phyloP scores from a whole-genome alignment of 2,329 filamentous ascomycete species.

The Fusarium illudens region DNA sequence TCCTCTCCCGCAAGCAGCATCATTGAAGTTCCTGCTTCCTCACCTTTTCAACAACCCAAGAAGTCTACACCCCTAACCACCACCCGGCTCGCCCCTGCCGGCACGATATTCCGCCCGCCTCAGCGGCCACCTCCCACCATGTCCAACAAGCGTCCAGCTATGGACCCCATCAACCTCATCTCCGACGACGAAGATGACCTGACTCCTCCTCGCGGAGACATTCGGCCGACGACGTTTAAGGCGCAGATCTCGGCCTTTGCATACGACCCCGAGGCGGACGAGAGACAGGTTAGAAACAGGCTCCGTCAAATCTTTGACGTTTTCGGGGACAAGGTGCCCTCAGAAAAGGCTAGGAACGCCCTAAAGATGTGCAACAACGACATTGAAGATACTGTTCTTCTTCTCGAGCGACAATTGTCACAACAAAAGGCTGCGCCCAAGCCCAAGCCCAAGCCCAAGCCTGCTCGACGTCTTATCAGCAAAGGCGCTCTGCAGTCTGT shows the following conservation, averaged over 20 bases:
- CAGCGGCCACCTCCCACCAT: slow-evolving; percentile 39
- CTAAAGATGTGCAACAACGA: slow-evolving; percentile 46
- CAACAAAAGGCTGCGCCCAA: slow-evolving; percentile 15
- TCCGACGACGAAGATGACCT: slow-evolving; percentile 58
- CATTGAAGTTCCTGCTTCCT: slow-evolving; percentile 89
- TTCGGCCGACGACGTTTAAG: slow-evolving; percentile 67
- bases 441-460: slow-evolving; percentile 38
- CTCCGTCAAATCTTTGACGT: slow-evolving; percentile 51
- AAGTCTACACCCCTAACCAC: slow-evolving; percentile 53
- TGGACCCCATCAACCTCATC: slow-evolving; percentile 57
- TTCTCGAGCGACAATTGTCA: slow-evolving; percentile 37
- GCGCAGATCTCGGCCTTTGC: slow-evolving; percentile 50
- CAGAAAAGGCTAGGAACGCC: slow-evolving; percentile 46
- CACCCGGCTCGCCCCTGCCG: slow-evolving; percentile 76
- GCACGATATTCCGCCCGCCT: slow-evolving; percentile 72
- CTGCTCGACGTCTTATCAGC: slow-evolving; percentile 44
- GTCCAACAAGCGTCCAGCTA: slow-evolving; percentile 48
- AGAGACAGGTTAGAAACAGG: slow-evolving; percentile 47
- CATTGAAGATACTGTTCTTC: slow-evolving; percentile 48
- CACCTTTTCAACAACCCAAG: slow-evolving; percentile 66
- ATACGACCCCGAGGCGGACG: slow-evolving; percentile 59
- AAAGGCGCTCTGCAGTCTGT: slow-evolving; percentile 42
- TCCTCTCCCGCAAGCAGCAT: slow-evolving; percentile 57
- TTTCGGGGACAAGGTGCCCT: slow-evolving; percentile 44
- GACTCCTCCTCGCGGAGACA: slow-evolving; percentile 66